Evolutionary conservation across 192 early-diverging fungal species (phyloP).

Genomic region (Coemansia sp.): DNA sequence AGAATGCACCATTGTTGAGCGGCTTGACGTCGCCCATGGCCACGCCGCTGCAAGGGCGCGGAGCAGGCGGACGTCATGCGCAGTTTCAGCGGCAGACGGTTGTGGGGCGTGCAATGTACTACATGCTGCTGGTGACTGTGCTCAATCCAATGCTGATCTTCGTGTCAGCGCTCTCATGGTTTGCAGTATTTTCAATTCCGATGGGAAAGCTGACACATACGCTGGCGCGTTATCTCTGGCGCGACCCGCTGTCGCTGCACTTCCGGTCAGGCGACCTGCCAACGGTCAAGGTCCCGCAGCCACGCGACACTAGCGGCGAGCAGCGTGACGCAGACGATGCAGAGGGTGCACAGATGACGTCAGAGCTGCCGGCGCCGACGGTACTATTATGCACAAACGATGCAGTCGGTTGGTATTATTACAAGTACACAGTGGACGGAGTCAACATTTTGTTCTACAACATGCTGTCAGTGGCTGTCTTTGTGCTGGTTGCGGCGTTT

Average conservation of each 20-base stretch:
- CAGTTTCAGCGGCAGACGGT: slow-evolving; percentile 27
- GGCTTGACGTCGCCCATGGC: not conserved
- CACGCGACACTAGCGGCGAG: slow-evolving; percentile 2
- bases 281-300: slow-evolving; percentile 39
- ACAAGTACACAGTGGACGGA: slow-evolving; percentile 94
- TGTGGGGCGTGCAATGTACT: slow-evolving; percentile 36
- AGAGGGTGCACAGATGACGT: not conserved
- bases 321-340: slow-evolving; percentile 1
- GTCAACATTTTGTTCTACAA: slow-evolving; percentile 98
- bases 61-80: slow-evolving; percentile 2
- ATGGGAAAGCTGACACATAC: slow-evolving; percentile 93
- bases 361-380: slow-evolving; percentile 44
- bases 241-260: slow-evolving; percentile 72
- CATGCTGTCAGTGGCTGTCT: slow-evolving; percentile 76
- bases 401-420: slow-evolving; percentile 90
- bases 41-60: not conserved
- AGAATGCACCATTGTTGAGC: slow-evolving; percentile 43
- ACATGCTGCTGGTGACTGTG: slow-evolving; percentile 26
- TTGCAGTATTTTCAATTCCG: slow-evolving; percentile 83
- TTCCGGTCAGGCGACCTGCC: slow-evolving; percentile 64
- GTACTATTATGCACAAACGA: slow-evolving; percentile 86
- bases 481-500: slow-evolving; percentile 81
- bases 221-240: slow-evolving; percentile 72
- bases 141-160: slow-evolving; percentile 76
- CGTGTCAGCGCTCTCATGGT: slow-evolving; percentile 77